A percentile compares a stretch with the other conserved stretches of the same genome.
These are phyloP conservation scores for Alternaria panax DNA, from an alignment of 2,329 filamentous ascomycete species.

Conservation along the genomic window DNA sequence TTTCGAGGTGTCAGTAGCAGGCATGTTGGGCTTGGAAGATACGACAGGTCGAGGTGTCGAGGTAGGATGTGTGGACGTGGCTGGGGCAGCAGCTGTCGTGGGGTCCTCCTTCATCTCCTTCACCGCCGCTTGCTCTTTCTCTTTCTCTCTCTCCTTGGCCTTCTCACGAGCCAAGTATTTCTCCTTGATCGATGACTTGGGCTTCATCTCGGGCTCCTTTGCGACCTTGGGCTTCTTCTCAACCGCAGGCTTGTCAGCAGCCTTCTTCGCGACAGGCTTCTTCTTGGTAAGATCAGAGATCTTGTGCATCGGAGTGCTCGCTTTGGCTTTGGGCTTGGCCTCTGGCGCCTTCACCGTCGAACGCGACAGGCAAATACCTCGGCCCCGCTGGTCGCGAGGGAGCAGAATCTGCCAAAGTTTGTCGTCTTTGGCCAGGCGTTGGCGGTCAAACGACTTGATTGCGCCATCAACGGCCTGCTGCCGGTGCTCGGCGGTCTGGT, in stretches of 20 bases:
- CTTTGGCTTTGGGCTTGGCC: slow-evolving; percentile 45
- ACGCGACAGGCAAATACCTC: slow-evolving; percentile 67
- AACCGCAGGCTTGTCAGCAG: slow-evolving; percentile 54
- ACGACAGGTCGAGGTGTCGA: slow-evolving; percentile 28
- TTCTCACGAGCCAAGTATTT: slow-evolving; percentile 31
- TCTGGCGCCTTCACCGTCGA: slow-evolving; percentile 60
- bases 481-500: slow-evolving; percentile 62
- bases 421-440: slow-evolving; percentile 66
- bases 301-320: slow-evolving; percentile 47
- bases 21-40: slow-evolving; percentile 27
- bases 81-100: slow-evolving; percentile 28
- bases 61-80: slow-evolving; percentile 17
- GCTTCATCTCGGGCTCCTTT: slow-evolving; percentile 25
- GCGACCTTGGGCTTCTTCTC: slow-evolving; percentile 25
- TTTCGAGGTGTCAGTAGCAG: slow-evolving; percentile 36
- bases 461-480: slow-evolving; percentile 68
- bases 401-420: slow-evolving; percentile 69
- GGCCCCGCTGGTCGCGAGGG: slow-evolving; percentile 66
- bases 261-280: slow-evolving; percentile 54
- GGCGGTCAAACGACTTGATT: slow-evolving; percentile 68
- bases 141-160: slow-evolving; percentile 35
- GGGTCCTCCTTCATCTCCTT: slow-evolving; percentile 35
- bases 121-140: slow-evolving; percentile 30
- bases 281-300: slow-evolving; percentile 51
- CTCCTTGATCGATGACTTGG: slow-evolving; percentile 39